Conservation (phyloP, 129 eudicot genomes). For the Chrysanthemum lavandulifolium region DNA sequence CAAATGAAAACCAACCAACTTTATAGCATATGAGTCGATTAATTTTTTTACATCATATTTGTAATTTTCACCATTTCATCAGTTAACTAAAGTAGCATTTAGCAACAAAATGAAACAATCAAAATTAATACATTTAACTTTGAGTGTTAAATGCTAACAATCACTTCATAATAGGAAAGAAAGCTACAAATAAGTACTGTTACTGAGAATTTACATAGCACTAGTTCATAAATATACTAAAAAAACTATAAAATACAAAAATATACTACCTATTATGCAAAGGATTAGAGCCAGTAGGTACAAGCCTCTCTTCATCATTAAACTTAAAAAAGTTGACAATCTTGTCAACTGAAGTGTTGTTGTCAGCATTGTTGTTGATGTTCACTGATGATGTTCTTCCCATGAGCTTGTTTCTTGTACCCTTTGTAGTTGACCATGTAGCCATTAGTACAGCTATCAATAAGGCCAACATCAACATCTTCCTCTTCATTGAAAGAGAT, state of each 20-base stretch:
- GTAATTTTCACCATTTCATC: no score
- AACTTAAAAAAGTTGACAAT: constrained; percentile 33
- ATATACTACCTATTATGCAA: constrained; percentile 36
- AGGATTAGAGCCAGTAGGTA: constrained; percentile 45
- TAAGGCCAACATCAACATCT: constrained; percentile 22
- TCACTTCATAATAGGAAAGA: neutral
- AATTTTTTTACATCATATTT: no score
- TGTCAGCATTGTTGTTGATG: constrained; percentile 8
- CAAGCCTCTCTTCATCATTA: constrained; percentile 34
- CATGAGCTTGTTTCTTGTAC: constrained; percentile 32
- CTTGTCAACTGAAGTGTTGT: constrained; percentile 2
- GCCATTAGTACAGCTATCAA: constrained; percentile 23
- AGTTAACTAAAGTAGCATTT: no score
- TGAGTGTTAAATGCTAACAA: no score
- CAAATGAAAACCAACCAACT: no score
- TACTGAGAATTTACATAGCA: constrained; percentile 8
- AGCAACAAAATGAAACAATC: no score
- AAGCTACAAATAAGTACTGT: neutral
- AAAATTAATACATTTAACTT: neutral
- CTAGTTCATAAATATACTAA: neutral
- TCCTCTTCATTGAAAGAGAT: constrained; percentile 40
- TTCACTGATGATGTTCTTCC: constrained; percentile 20
- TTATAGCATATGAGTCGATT: no score
- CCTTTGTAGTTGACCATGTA: constrained; percentile 24
- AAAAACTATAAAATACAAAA: neutral